A percentile compares a stretch with the other conserved stretches of the same genome.
phyloP scores from a whole-genome alignment of 164 flowering plant genomes.

The Malania oleifera region DNA sequence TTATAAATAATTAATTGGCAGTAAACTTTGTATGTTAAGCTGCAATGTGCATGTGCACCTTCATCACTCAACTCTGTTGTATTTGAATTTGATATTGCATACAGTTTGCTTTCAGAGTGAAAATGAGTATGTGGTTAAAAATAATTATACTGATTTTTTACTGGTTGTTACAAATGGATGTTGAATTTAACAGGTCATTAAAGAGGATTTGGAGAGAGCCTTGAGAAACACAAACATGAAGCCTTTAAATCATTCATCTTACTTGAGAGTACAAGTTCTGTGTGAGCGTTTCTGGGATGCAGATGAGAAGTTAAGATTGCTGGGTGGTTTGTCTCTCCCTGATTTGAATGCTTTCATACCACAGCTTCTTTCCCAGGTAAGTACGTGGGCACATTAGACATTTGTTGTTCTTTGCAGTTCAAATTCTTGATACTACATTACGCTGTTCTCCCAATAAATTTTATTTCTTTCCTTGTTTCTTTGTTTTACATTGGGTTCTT shows the following conservation, averaged over 20 bases:
- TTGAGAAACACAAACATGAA: conserved; percentile 85
- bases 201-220: conserved; percentile 81
- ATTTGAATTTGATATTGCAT: neutral
- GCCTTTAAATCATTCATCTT: conserved; percentile 80
- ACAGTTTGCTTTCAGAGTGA: neutral
- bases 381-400: neutral
- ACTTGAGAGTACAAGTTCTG: conserved; percentile 77
- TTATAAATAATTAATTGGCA: neutral
- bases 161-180: neutral
- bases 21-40: neutral
- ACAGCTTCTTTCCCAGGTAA: conserved; percentile 79
- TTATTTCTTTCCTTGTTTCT: too few species aligned
- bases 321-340: conserved; percentile 44
- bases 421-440: neutral
- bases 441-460: neutral
- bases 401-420: neutral
- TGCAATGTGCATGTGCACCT: too few species aligned
- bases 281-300: conserved; percentile 81
- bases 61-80: too few species aligned
- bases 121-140: neutral
- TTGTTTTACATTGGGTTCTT: too few species aligned
- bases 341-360: conserved; percentile 72
- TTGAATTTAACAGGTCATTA: conserved; percentile 60
- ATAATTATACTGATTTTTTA: too few species aligned
- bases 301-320: conserved; percentile 67